A percentile compares a stretch with the other conserved stretches of the same genome.
Conservation (phyloP, 768 basidiomycete species). For the Lactarius quietus region DNA sequence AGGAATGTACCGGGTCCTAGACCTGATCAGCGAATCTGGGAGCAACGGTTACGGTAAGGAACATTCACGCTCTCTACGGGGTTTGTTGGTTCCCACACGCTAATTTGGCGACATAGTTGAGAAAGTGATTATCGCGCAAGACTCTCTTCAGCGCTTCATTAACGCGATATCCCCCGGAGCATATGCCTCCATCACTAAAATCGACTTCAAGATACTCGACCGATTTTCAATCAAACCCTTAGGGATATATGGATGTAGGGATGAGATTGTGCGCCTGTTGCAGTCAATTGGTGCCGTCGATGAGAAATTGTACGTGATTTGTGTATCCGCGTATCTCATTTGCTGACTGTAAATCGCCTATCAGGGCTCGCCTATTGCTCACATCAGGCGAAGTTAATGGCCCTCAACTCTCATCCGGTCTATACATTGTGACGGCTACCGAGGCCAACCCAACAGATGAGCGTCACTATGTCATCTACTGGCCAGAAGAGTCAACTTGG, state of each 20-base stretch:
- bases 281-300: no score
- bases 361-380: constrained; percentile 27
- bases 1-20: constrained; percentile 51
- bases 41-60: constrained; percentile 48
- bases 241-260: no score
- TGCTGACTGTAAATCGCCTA: not conserved
- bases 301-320: no score
- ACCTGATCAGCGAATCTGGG: constrained; percentile 48
- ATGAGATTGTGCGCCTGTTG: no score
- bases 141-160: constrained; percentile 45
- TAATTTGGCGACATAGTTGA: constrained; percentile 39
- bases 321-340: not conserved
- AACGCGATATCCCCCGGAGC: constrained; percentile 47
- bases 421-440: not conserved
- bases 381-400: not conserved
- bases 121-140: constrained; percentile 57
- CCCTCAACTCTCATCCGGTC: not conserved
- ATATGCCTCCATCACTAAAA: constrained; percentile 49
- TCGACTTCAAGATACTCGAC: no score
- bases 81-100: no score
- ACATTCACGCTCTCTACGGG: no score
- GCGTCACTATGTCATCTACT: constrained; percentile 49
- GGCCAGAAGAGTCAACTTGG: constrained; percentile 63
- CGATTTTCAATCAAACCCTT: no score
- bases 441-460: constrained; percentile 19